These are phyloP conservation scores for Micractinium sp. DNA, from an alignment of 139 green algal genomes.

Conservation along the genomic window DNA sequence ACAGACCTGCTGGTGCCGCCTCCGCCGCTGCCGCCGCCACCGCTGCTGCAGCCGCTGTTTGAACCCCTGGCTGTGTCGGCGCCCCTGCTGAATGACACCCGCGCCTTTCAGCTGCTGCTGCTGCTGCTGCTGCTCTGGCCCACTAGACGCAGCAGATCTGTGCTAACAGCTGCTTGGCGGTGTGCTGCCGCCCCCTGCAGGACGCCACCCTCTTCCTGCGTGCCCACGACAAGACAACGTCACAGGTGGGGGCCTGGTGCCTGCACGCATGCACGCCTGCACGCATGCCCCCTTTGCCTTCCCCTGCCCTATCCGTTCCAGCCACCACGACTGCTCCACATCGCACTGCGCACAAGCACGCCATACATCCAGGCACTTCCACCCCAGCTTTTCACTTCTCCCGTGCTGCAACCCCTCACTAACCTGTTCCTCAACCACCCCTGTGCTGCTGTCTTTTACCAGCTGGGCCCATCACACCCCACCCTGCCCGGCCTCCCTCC, in stretches of 20 bases:
- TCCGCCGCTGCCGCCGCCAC: too few species aligned
- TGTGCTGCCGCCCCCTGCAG: neutral
- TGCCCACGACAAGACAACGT: constrained; percentile 2
- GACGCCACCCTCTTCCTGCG: constrained; percentile 10
- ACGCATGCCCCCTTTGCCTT: too few species aligned
- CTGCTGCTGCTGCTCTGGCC: neutral
- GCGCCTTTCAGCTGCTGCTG: too few species aligned
- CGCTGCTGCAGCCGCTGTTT: too few species aligned
- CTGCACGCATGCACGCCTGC: neutral
- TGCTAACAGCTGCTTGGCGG: neutral
- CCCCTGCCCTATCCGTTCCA: neutral
- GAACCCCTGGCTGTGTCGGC: too few species aligned
- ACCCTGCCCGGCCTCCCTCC: neutral
- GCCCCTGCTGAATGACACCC: too few species aligned
- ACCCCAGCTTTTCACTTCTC: neutral
- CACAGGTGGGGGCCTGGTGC: neutral
- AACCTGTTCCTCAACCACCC: neutral
- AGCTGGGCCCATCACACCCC: neutral
- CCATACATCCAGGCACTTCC: neutral
- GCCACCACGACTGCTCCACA: neutral
- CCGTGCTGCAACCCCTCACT: neutral
- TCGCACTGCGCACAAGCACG: too few species aligned
- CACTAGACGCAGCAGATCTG: neutral
- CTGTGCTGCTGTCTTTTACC: too few species aligned
- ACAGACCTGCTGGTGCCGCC: too few species aligned